Evolutionary conservation across 1,284 basidiomycete species (phyloP).

Genomic region (Irpex sp.): DNA sequence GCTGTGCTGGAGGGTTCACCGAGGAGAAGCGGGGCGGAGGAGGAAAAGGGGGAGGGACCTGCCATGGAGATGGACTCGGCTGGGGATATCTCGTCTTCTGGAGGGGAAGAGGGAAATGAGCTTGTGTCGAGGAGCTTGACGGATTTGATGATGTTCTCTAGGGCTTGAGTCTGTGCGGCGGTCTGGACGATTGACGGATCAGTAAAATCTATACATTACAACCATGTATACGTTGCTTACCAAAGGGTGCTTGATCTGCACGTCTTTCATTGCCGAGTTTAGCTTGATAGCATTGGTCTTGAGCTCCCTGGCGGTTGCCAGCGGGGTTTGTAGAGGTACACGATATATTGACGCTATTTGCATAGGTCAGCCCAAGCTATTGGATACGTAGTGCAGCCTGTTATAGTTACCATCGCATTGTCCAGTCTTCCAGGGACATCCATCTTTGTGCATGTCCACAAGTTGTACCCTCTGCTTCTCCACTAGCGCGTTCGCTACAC

Average conservation of each 20-base stretch:
- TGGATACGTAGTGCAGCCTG: no score
- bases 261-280: slow-evolving; percentile 46
- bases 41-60: neutral
- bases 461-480: slow-evolving; percentile 67
- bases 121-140: slow-evolving; percentile 19
- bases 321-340: slow-evolving; percentile 64
- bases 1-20: slow-evolving; percentile 44
- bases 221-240: slow-evolving; percentile 34
- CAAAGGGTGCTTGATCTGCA: slow-evolving; percentile 68
- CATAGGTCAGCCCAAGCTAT: no score
- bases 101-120: neutral
- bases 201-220: neutral
- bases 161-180: slow-evolving; percentile 29
- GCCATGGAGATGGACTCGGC: slow-evolving; percentile 2
- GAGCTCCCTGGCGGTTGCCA: slow-evolving; percentile 54
- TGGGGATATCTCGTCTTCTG: slow-evolving; percentile 6
- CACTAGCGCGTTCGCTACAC: slow-evolving; percentile 57
- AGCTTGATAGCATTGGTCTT: slow-evolving; percentile 52
- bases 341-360: slow-evolving; percentile 66
- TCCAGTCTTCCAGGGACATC: slow-evolving; percentile 76
- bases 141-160: slow-evolving; percentile 27
- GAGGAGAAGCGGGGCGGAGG: slow-evolving; percentile 1
- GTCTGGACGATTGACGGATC: slow-evolving; percentile 21
- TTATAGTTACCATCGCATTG: slow-evolving; percentile 59
- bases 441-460: slow-evolving; percentile 68